Conservation (phyloP, 208 protist genomes). For the Leishmania tropica region DNA sequence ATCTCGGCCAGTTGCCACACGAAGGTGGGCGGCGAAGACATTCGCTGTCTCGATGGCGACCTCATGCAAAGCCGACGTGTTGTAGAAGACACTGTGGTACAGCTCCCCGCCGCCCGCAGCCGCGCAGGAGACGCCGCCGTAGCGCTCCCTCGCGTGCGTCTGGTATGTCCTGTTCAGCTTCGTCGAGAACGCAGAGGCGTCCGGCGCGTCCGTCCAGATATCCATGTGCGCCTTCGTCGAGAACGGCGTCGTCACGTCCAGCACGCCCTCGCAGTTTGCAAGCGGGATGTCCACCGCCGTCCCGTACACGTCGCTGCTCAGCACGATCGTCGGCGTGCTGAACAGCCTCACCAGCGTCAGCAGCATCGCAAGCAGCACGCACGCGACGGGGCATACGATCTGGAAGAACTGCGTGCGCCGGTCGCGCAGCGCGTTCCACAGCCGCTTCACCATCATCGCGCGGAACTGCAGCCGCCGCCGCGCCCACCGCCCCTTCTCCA, state of each 20-base stretch:
- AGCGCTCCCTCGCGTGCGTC: conserved; percentile 8
- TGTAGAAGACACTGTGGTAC: conserved; percentile 27
- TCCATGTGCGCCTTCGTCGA: conserved; percentile 7
- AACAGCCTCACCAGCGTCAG: conserved; percentile 33
- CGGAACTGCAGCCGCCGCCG: conserved; percentile 43
- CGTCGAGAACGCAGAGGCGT: background rate
- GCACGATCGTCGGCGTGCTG: conserved; percentile 14
- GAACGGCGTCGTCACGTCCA: conserved; percentile 23
- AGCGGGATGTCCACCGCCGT: conserved; percentile 34
- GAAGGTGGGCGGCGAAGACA: conserved; percentile 36
- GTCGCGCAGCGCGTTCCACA: conserved; percentile 57
- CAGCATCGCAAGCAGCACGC: conserved; percentile 63
- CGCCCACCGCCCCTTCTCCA: background rate
- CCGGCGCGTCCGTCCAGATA: conserved; percentile 14
- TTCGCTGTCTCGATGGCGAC: conserved; percentile 36
- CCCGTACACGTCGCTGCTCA: conserved; percentile 38
- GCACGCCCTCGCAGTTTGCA: conserved; percentile 27
- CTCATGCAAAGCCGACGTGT: conserved; percentile 50
- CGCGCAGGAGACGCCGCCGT: background rate
- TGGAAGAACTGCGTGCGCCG: conserved; percentile 56
- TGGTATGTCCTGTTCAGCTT: conserved; percentile 13
- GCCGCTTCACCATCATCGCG: conserved; percentile 53
- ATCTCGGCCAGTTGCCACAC: conserved; percentile 7
- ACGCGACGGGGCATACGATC: conserved; percentile 55
- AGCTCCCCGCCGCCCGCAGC: background rate